These are phyloP conservation scores for Aspergillus kassunensis DNA, from an alignment of 495 filamentous ascomycete genomes.

Conservation along the genomic window DNA sequence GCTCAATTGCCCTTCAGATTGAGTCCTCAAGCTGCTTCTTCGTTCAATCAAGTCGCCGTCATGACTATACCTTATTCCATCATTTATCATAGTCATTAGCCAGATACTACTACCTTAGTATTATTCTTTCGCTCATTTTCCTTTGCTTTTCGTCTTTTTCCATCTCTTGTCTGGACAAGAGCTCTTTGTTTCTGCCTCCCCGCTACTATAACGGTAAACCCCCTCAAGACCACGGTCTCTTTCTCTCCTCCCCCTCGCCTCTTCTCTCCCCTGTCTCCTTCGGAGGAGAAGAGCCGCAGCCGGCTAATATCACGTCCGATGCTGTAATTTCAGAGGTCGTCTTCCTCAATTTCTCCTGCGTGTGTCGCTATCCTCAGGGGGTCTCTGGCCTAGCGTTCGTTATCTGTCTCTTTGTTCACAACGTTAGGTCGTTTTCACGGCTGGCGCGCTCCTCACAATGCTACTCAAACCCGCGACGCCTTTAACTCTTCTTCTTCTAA, in stretches of 20 bases:
- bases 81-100: slow-evolving; percentile 2
- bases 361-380: slow-evolving; percentile 11
- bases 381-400: slow-evolving; percentile 1
- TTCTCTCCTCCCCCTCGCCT: not conserved
- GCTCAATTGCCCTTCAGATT: no score
- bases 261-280: not conserved
- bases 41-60: not conserved
- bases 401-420: not conserved
- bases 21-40: not conserved
- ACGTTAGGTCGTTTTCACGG: slow-evolving; percentile 9
- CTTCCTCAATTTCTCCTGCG: not conserved
- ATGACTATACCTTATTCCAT: slow-evolving; percentile 1
- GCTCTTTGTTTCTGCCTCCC: slow-evolving; percentile 5
- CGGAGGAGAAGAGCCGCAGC: slow-evolving; percentile 5
- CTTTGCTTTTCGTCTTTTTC: no score
- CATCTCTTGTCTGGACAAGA: slow-evolving; percentile 15
- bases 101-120: slow-evolving; percentile 13
- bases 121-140: slow-evolving; percentile 1
- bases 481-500: slow-evolving; percentile 76
- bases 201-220: not conserved
- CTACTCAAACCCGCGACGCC: slow-evolving; percentile 90
- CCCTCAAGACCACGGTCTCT: not conserved
- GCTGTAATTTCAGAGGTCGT: slow-evolving; percentile 7
- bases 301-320: slow-evolving; percentile 15
- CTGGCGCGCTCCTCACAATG: slow-evolving; percentile 30